These are phyloP conservation scores for Nakazawaea sp. DNA, from an alignment of 805 yeast genomes.

Conservation along the genomic window DNA sequence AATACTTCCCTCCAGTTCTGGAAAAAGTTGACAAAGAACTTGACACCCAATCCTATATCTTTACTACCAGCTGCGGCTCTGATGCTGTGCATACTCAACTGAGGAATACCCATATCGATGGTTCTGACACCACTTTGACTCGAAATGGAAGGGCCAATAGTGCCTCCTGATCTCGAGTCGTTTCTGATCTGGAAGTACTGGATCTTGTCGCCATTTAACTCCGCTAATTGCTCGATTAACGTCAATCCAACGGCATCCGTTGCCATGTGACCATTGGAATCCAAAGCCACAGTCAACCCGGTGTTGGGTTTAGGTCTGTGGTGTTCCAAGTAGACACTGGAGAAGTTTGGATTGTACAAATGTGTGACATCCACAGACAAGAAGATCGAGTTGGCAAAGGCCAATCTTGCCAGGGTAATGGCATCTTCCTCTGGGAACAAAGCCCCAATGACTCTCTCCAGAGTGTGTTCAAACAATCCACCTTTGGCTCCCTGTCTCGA, in stretches of 20 bases:
- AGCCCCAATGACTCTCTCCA: constrained; percentile 44
- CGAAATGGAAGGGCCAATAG: constrained; percentile 72
- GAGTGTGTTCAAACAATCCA: constrained; percentile 59
- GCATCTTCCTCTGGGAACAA: constrained; percentile 17
- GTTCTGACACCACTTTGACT: constrained; percentile 67
- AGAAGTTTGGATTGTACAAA: constrained; percentile 73
- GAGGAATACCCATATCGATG: constrained; percentile 77
- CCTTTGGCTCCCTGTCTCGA: constrained; percentile 82
- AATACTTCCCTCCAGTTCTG: constrained; percentile 57
- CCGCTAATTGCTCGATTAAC: constrained; percentile 63
- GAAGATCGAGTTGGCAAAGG: constrained; percentile 63
- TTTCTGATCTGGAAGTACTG: constrained; percentile 87
- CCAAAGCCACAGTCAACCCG: constrained; percentile 65
- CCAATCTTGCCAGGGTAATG: constrained; percentile 12
- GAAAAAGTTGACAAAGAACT: constrained; percentile 67
- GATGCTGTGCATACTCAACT: constrained; percentile 80
- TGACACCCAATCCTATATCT: constrained; percentile 69
- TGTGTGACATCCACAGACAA: constrained; percentile 84
- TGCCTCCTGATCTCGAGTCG: constrained; percentile 81
- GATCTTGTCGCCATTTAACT: constrained; percentile 51
- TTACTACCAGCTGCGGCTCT: constrained; percentile 75
- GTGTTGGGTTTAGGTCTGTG: constrained; percentile 78
- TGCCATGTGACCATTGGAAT: constrained; percentile 79
- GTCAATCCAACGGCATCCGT: constrained; percentile 73
- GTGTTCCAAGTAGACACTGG: constrained; percentile 60